Evolutionary conservation across 2,329 filamentous ascomycete genomes (phyloP).

Genomic region (Aspergillus arachidicola): DNA sequence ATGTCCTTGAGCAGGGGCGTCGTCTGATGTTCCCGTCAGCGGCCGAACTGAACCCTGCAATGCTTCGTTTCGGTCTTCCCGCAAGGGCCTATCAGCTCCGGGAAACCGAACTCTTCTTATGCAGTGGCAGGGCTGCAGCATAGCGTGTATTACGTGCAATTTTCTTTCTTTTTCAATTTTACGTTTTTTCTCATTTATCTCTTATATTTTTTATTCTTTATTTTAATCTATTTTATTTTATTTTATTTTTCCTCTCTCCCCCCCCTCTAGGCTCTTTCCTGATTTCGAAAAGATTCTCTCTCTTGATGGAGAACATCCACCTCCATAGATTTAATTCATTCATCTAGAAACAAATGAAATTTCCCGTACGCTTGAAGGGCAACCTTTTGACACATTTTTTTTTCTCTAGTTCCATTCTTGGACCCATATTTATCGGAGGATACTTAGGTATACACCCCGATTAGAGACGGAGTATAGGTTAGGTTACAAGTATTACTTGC

Average conservation of each 20-base stretch:
- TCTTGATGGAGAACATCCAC: slow-evolving; percentile 2
- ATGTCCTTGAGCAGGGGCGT: slow-evolving; percentile 11
- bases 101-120: slow-evolving; percentile 16
- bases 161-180: slow-evolving; percentile 5
- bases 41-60: slow-evolving; percentile 16
- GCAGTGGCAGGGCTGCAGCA: slow-evolving; percentile 22
- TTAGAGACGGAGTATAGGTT: background rate
- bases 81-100: slow-evolving; percentile 19
- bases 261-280: background rate
- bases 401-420: too few species aligned
- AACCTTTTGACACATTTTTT: background rate
- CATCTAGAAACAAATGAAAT: background rate
- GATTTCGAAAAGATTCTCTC: slow-evolving; percentile 1
- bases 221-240: background rate
- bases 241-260: background rate
- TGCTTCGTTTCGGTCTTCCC: slow-evolving; percentile 22
- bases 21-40: slow-evolving; percentile 22
- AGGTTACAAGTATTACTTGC: background rate
- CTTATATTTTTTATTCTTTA: background rate
- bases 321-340: background rate
- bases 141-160: slow-evolving; percentile 2
- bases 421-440: background rate
- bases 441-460: background rate
- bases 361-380: background rate
- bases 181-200: slow-evolving; percentile 6